Base-by-base conservation (phyloP, 169 alveolate genomes). In the Eimeria brunetti region DNA sequence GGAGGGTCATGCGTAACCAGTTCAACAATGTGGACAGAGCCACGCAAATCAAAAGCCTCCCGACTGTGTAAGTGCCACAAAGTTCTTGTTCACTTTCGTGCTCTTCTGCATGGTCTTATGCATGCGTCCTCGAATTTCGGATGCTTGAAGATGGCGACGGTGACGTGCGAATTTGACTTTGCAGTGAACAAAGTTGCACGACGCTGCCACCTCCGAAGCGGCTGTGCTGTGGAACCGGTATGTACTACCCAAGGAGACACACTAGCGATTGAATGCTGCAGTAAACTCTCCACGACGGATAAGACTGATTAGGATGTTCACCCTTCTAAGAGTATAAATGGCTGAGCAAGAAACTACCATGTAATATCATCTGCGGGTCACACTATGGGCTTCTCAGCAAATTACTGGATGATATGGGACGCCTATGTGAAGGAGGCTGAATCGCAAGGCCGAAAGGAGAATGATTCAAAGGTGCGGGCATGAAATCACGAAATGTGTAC, bases 1-100 rank as follows among this genome's bases (percentile, higher is more conserved):
- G 94, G 33, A 49, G 96, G 46, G 94, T 94, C n/a, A 95, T 98
- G 96, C 94, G 99, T 86, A 98, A 98, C 94, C 97, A 98, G 78
- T 98, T 99, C 96, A 97, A 98, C 97, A 98, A 98, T 97, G 97
- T 98, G 95, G 99, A 98, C 91, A 96, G 99, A 78, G 98, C 93
- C 83, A 86, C 93, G 33, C 93, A 86, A 44, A 86, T 86, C 67
- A 86, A 60, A 16, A 86, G 83, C 64, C 64, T 81, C 41, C 83
- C 93, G 51, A 86, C 93, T 24, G 81, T 62, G 93, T 86, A 60
- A 60, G 24, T 3, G 44, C 16, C 46, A 3, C 51, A 46, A 53
- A 18, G 53, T 6, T 8, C 20, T 73, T 56, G 7, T 33, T 14
- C 53, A 18, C 16, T 9, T 38, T 24, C 41, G 83, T 18, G 80